These are phyloP conservation scores for Kickxella alabastrina DNA, from an alignment of 192 early-diverging fungal species.

Conservation along the genomic window DNA sequence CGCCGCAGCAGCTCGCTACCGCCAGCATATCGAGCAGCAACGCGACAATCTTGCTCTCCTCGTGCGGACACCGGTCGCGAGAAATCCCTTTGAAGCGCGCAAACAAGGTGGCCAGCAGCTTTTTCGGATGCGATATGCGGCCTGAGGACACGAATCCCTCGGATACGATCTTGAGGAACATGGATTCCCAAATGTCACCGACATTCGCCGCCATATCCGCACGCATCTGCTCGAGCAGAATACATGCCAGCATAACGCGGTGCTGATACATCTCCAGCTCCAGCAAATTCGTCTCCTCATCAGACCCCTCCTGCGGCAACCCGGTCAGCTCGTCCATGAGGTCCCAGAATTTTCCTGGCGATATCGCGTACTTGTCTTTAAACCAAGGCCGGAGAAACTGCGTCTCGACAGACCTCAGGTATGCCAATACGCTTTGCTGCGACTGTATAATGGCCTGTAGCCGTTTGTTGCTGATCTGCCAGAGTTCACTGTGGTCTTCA, in stretches of 20 bases:
- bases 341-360: constrained; percentile 13
- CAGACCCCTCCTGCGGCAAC: constrained; percentile 1
- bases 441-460: constrained; percentile 21
- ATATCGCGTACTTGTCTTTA: constrained; percentile 3
- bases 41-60: constrained; percentile 5
- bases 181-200: constrained; percentile 1
- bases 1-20: constrained; percentile 2
- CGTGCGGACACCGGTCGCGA: neutral
- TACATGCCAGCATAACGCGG: constrained; percentile 23
- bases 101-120: neutral
- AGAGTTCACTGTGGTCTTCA: constrained; percentile 21
- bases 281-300: constrained; percentile 3
- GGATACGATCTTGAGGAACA: constrained; percentile 20
- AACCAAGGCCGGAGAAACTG: constrained; percentile 45
- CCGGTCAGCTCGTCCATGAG: constrained; percentile 21
- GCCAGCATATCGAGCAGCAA: constrained; percentile 26
- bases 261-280: constrained; percentile 33
- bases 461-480: constrained; percentile 32
- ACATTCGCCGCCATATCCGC: constrained; percentile 26
- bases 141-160: neutral
- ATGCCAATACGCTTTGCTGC: constrained; percentile 25
- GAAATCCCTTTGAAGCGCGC: constrained; percentile 2
- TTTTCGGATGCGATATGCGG: constrained; percentile 5
- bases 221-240: constrained; percentile 40
- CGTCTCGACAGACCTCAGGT: constrained; percentile 11